These are phyloP conservation scores for Stephanocyclus meneghinianus DNA, from an alignment of 352 stramenopile genomes.

Conservation along the genomic window DNA sequence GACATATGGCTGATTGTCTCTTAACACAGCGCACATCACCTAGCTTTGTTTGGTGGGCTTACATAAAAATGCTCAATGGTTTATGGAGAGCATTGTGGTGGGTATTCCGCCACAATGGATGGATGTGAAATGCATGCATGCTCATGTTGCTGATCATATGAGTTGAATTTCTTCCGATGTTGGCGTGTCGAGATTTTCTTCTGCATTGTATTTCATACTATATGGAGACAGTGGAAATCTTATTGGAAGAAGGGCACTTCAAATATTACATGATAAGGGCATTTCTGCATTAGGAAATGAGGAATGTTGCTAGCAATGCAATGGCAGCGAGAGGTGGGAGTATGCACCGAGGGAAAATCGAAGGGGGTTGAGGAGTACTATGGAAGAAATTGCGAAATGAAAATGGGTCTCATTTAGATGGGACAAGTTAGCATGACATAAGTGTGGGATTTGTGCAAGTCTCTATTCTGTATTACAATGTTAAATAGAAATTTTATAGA, in stretches of 20 bases:
- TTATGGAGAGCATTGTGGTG: conserved; percentile 33
- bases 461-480: no score
- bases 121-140: conserved; percentile 44
- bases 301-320: conserved; percentile 45
- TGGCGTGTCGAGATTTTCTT: background rate
- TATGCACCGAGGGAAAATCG: conserved; percentile 43
- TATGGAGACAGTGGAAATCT: conserved; percentile 19
- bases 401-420: background rate
- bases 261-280: conserved; percentile 26
- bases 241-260: conserved; percentile 28
- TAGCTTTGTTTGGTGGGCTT: no score
- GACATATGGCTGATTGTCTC: no score
- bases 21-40: no score
- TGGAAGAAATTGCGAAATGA: conserved; percentile 19
- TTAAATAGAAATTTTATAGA: no score
- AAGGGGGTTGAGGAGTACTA: conserved; percentile 29
- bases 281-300: conserved; percentile 33
- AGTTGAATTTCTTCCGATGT: conserved; percentile 20
- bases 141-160: conserved; percentile 44
- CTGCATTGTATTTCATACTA: background rate
- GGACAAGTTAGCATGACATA: background rate
- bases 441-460: no score
- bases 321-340: conserved; percentile 17
- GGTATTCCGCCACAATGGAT: conserved; percentile 26
- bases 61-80: conserved; percentile 40